phyloP scores from a whole-genome alignment of 306 rosid genomes.

The Quercus alba region DNA sequence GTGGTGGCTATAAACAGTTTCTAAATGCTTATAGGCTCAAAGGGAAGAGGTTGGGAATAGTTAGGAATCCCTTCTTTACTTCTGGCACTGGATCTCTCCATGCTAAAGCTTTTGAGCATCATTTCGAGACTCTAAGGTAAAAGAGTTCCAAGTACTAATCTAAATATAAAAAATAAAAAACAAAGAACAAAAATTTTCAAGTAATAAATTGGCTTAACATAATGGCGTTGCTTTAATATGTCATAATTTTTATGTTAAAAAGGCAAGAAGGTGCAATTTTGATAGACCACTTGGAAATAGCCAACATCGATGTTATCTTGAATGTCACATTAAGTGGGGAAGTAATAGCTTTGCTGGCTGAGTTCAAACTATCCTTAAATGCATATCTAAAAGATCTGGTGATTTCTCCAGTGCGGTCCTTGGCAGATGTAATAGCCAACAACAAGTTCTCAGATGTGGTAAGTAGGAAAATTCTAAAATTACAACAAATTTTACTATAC shows the following conservation, averaged over 20 bases:
- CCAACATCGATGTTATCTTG: constrained; percentile 30
- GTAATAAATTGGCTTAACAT: background rate
- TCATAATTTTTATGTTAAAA: background rate
- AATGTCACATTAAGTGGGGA: constrained; percentile 40
- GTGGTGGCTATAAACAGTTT: background rate
- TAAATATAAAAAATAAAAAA: background rate
- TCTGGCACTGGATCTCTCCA: background rate
- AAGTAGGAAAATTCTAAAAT: background rate
- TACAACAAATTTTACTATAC: too few species aligned
- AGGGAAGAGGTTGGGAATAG: background rate
- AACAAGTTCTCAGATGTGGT: constrained; percentile 5
- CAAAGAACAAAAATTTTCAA: too few species aligned
- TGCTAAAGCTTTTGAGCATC: background rate
- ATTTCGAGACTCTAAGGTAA: background rate
- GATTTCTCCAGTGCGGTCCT: constrained; percentile 43
- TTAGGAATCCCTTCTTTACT: background rate
- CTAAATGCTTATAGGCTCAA: background rate
- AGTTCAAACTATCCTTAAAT: constrained; percentile 47
- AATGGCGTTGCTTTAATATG: background rate
- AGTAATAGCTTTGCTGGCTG: constrained; percentile 19
- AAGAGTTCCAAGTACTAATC: background rate
- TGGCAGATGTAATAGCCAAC: constrained; percentile 27
- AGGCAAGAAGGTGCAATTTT: constrained; percentile 64
- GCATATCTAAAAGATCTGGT: constrained; percentile 23
- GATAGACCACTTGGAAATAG: constrained; percentile 56